These are phyloP conservation scores for Calonectria naviculata DNA, from an alignment of 2,329 filamentous ascomycete species.

Conservation along the genomic window DNA sequence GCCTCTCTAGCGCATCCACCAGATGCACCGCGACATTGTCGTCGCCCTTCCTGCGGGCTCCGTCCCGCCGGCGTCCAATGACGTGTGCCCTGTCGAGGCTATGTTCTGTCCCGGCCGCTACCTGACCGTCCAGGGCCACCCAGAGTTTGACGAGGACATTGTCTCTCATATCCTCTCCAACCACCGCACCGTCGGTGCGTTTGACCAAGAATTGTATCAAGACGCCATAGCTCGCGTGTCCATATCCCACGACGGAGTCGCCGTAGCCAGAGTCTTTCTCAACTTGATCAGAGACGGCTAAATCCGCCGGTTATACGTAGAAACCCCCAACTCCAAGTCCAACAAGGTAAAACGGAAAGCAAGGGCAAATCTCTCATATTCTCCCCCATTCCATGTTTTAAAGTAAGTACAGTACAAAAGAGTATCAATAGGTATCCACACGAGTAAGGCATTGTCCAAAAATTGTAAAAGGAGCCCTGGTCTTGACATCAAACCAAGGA, in stretches of 20 bases:
- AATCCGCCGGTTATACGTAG: background rate
- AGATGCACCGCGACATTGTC: constrained; percentile 61
- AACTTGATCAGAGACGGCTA: constrained; percentile 75
- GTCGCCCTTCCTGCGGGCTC: constrained; percentile 51
- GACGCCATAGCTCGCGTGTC: constrained; percentile 75
- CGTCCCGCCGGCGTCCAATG: constrained; percentile 53
- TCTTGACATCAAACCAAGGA: background rate
- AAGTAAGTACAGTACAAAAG: background rate
- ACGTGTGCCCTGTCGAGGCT: constrained; percentile 54
- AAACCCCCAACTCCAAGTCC: background rate
- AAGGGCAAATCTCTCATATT: background rate
- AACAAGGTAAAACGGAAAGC: background rate
- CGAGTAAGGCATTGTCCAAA: background rate
- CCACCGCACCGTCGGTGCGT: constrained; percentile 74
- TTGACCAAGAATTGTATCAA: constrained; percentile 74
- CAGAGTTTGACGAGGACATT: constrained; percentile 55
- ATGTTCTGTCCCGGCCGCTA: constrained; percentile 52
- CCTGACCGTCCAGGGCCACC: constrained; percentile 60
- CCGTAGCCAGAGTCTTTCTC: constrained; percentile 79
- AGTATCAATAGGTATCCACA: background rate
- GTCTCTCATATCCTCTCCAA: constrained; percentile 53
- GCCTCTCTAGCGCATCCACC: constrained; percentile 50
- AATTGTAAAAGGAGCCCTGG: background rate
- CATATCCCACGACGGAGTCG: constrained; percentile 82
- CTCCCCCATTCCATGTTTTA: background rate